phyloP scores from a whole-genome alignment of 495 filamentous ascomycete species.

The Penicillium psychrofluorescens region DNA sequence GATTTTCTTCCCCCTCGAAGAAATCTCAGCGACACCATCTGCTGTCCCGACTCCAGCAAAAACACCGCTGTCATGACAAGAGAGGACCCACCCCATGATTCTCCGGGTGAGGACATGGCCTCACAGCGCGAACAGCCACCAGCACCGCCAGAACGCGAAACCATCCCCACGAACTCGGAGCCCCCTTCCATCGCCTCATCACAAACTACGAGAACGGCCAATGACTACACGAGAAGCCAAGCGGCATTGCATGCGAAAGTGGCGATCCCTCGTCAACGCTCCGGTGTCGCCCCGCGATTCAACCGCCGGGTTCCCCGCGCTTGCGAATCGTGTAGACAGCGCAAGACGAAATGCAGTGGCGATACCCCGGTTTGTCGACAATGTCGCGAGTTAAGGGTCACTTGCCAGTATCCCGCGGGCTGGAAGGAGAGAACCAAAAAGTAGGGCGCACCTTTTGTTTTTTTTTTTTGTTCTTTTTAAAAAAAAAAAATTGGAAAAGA shows the following conservation, averaged over 20 bases:
- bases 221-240: neutral
- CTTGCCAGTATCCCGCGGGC: constrained; percentile 45
- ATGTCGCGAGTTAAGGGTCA: constrained; percentile 40
- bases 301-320: constrained; percentile 38
- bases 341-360: constrained; percentile 56
- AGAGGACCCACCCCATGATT: neutral
- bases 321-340: constrained; percentile 63
- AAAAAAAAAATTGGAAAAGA: too few species aligned
- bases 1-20: too few species aligned
- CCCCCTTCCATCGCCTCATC: neutral
- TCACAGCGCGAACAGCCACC: neutral
- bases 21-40: neutral
- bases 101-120: neutral
- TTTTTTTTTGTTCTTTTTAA: too few species aligned
- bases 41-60: neutral
- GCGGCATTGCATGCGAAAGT: neutral
- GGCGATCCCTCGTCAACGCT: neutral
- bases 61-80: neutral
- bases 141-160: neutral
- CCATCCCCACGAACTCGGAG: neutral
- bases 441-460: neutral
- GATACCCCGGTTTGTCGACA: constrained; percentile 46
- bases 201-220: neutral
- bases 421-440: constrained; percentile 39
- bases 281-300: neutral